phyloP scores from a whole-genome alignment of 768 basidiomycete genomes.

The Phylloporus sp. region DNA sequence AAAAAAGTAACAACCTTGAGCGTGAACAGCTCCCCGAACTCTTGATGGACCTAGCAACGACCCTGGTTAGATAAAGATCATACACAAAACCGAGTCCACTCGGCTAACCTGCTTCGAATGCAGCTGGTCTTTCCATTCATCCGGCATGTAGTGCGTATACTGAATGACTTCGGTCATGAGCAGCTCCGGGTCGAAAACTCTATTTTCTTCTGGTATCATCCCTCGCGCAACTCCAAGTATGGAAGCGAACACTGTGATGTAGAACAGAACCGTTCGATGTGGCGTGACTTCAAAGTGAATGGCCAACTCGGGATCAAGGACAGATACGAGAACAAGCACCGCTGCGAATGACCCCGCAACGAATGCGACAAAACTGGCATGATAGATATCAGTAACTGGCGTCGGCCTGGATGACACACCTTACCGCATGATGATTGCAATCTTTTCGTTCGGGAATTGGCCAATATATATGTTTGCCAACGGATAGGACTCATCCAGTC shows the following conservation, averaged over 20 bases:
- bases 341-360: conserved; percentile 95
- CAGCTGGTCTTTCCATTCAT: conserved; percentile 82
- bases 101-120: conserved; percentile 76
- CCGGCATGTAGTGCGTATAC: conserved; percentile 95
- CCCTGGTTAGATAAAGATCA: background rate
- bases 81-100: background rate
- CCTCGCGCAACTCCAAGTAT: conserved; percentile 86
- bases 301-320: conserved; percentile 90
- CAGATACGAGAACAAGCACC: conserved; percentile 86
- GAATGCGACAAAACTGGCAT: conserved; percentile 84
- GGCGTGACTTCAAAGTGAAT: conserved; percentile 93
- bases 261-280: conserved; percentile 91
- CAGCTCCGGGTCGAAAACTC: conserved; percentile 89
- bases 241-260: conserved; percentile 81
- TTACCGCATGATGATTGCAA: conserved; percentile 85
- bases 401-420: conserved; percentile 21
- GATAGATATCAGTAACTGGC: background rate
- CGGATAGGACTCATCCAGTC: conserved; percentile 86
- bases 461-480: conserved; percentile 92
- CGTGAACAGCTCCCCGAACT: conserved; percentile 90
- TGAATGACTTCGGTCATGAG: conserved; percentile 89
- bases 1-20: conserved; percentile 86
- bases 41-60: conserved; percentile 66
- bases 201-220: conserved; percentile 93
- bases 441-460: conserved; percentile 94